Conservation (phyloP, 2,329 filamentous ascomycete genomes). For the Aureobasidium namibiae region DNA sequence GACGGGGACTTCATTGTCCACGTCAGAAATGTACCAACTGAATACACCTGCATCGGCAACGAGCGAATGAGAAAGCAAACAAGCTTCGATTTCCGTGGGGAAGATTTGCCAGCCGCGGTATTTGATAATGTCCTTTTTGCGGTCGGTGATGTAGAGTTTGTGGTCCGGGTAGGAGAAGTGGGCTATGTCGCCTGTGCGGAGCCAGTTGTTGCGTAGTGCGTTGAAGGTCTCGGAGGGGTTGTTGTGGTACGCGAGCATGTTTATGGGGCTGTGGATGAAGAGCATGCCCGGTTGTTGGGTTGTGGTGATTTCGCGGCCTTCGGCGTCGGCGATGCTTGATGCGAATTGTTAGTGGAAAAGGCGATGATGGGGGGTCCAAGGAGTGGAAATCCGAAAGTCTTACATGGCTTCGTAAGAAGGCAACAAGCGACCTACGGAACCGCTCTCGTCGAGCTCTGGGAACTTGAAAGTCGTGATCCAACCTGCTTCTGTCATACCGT, state of each 20-base stretch:
- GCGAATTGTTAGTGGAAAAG: slow-evolving; percentile 15
- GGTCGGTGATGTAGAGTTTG: slow-evolving; percentile 26
- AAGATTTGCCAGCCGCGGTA: slow-evolving; percentile 28
- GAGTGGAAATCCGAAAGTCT: no score
- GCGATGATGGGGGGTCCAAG: no score
- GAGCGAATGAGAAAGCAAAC: slow-evolving; percentile 19
- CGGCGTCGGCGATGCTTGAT: slow-evolving; percentile 17
- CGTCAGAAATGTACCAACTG: slow-evolving; percentile 14
- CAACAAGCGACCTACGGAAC: slow-evolving; percentile 40
- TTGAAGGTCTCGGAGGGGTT: slow-evolving; percentile 21
- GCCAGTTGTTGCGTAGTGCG: slow-evolving; percentile 18
- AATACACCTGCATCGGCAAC: slow-evolving; percentile 21
- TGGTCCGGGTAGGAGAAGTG: slow-evolving; percentile 21
- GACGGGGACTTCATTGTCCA: slow-evolving; percentile 15
- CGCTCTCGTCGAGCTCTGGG: slow-evolving; percentile 32
- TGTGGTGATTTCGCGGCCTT: slow-evolving; percentile 25
- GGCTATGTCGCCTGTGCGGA: slow-evolving; percentile 34
- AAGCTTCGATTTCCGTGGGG: slow-evolving; percentile 26
- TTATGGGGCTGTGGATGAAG: slow-evolving; percentile 30
- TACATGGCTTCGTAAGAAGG: slow-evolving; percentile 30
- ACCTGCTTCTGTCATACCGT: slow-evolving; percentile 47
- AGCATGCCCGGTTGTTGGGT: slow-evolving; percentile 33
- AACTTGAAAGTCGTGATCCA: slow-evolving; percentile 37
- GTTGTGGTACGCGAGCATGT: slow-evolving; percentile 33
- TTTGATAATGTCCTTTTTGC: slow-evolving; percentile 27